These are phyloP conservation scores for Kuraishia borneana DNA, from an alignment of 805 yeast genomes.

Conservation along the genomic window DNA sequence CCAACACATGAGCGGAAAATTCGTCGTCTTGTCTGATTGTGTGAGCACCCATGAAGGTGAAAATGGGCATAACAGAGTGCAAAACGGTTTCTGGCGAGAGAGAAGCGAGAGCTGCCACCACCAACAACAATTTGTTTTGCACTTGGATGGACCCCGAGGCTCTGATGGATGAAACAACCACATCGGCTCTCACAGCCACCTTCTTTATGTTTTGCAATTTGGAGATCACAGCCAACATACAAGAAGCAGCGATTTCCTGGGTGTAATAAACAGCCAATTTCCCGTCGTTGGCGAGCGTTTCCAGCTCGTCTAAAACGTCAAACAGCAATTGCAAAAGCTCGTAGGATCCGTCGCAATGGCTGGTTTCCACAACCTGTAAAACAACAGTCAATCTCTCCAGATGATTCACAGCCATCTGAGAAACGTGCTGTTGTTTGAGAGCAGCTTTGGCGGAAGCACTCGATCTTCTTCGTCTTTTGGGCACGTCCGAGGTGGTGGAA, in stretches of 20 bases:
- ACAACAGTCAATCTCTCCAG: slow-evolving; percentile 67
- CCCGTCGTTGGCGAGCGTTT: slow-evolving; percentile 83
- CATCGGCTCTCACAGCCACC: slow-evolving; percentile 73
- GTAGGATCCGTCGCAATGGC: slow-evolving; percentile 14
- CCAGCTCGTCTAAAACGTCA: slow-evolving; percentile 59
- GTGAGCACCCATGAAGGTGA: slow-evolving; percentile 98
- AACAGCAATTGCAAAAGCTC: slow-evolving; percentile 32
- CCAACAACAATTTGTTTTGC: slow-evolving; percentile 77
- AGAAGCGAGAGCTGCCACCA: slow-evolving; percentile 79
- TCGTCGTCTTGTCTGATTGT: slow-evolving; percentile 96
- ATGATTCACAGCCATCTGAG: slow-evolving; percentile 67
- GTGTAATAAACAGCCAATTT: slow-evolving; percentile 84
- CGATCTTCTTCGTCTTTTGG: slow-evolving; percentile 78
- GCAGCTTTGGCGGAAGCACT: slow-evolving; percentile 68
- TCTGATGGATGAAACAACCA: slow-evolving; percentile 83
- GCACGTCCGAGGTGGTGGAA: slow-evolving; percentile 24
- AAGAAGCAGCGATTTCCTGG: slow-evolving; percentile 81
- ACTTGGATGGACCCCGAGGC: slow-evolving; percentile 88
- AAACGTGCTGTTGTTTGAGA: slow-evolving; percentile 61
- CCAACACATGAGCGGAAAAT: slow-evolving; percentile 84
- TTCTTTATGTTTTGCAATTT: slow-evolving; percentile 30
- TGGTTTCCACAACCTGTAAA: slow-evolving; percentile 63
- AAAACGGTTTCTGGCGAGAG: slow-evolving; percentile 84
- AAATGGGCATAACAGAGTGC: slow-evolving; percentile 98
- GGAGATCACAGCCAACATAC: slow-evolving; percentile 64